These are phyloP conservation scores for Cutaneotrichosporon sp. DNA, from an alignment of 1,284 basidiomycete genomes.

Conservation along the genomic window DNA sequence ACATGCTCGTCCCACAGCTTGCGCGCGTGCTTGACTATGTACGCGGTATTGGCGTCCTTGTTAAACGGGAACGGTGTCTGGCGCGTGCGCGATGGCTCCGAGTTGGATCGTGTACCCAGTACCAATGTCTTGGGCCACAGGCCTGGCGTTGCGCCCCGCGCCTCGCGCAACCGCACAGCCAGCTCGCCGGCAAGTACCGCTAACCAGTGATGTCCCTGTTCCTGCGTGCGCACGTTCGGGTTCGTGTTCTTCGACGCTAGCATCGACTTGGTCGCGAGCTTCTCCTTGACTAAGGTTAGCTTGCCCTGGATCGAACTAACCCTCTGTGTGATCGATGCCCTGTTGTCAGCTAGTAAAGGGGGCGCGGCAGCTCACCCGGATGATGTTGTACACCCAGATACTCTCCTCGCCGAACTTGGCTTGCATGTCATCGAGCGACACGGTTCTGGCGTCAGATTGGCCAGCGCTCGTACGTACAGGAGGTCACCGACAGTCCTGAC, in stretches of 20 bases:
- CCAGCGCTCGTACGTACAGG: conserved; percentile 54
- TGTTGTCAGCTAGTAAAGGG: conserved; percentile 37
- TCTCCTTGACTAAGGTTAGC: conserved; percentile 66
- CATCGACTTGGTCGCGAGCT: conserved; percentile 82
- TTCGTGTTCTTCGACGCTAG: conserved; percentile 85
- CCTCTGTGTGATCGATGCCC: conserved; percentile 89
- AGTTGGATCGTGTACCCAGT: conserved; percentile 56
- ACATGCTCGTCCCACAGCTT: conserved; percentile 84
- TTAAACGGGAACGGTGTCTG: conserved; percentile 79
- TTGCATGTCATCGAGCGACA: conserved; percentile 53
- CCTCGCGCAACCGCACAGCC: conserved; percentile 74
- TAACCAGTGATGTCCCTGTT: conserved; percentile 84
- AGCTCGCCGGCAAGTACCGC: conserved; percentile 84
- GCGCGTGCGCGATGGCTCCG: conserved; percentile 57
- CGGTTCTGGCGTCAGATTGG: conserved; percentile 35
- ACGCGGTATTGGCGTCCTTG: conserved; percentile 65
- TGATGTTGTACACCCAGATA: conserved; percentile 82
- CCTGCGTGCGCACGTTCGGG: conserved; percentile 63
- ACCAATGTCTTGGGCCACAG: conserved; percentile 92
- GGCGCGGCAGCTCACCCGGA: conserved; percentile 43
- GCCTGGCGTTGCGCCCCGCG: conserved; percentile 63
- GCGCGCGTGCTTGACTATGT: conserved; percentile 70
- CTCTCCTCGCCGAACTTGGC: conserved; percentile 53
- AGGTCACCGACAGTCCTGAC: conserved; percentile 84
- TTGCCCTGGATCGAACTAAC: conserved; percentile 46